Evolutionary conservation across 2,329 filamentous ascomycete genomes (phyloP).

Genomic region (Ophiostoma novo-ulmi): DNA sequence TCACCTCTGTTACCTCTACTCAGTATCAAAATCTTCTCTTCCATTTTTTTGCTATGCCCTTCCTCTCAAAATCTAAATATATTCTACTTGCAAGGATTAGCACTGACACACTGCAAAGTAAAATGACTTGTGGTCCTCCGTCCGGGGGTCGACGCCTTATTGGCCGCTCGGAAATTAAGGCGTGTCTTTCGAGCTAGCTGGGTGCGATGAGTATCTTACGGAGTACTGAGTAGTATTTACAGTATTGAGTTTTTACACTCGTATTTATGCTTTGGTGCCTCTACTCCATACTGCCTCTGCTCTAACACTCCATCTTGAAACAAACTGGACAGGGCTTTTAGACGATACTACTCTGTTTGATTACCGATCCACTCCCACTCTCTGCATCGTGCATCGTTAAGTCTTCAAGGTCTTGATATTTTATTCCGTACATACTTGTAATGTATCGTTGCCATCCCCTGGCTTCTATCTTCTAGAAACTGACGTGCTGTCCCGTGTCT

Average conservation of each 20-base stretch:
- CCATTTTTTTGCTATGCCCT: not conserved
- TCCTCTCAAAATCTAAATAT: not conserved
- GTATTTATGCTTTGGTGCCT: not conserved
- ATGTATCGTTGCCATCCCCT: not conserved
- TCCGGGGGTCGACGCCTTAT: not conserved
- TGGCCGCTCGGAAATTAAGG: slow-evolving; percentile 24
- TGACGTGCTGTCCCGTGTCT: slow-evolving; percentile 19
- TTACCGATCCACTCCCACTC: slow-evolving; percentile 18
- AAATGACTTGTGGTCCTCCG: slow-evolving; percentile 23
- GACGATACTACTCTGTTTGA: slow-evolving; percentile 22
- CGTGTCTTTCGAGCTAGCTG: not conserved
- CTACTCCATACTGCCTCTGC: not conserved
- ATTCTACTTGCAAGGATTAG: slow-evolving; percentile 12
- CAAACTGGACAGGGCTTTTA: slow-evolving; percentile 15
- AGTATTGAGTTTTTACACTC: not conserved
- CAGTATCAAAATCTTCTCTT: too few species aligned
- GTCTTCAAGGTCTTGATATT: too few species aligned
- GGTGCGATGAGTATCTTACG: not conserved
- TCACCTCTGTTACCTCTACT: too few species aligned
- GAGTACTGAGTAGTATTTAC: not conserved
- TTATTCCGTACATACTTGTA: too few species aligned
- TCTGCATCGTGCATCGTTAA: not conserved
- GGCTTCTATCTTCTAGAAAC: not conserved
- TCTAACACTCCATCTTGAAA: slow-evolving; percentile 12
- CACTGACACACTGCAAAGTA: slow-evolving; percentile 13